A percentile compares a stretch with the other conserved stretches of the same genome.
Conservation (phyloP, 2,329 filamentous ascomycete species). For the Taxawa tesnikishii region DNA sequence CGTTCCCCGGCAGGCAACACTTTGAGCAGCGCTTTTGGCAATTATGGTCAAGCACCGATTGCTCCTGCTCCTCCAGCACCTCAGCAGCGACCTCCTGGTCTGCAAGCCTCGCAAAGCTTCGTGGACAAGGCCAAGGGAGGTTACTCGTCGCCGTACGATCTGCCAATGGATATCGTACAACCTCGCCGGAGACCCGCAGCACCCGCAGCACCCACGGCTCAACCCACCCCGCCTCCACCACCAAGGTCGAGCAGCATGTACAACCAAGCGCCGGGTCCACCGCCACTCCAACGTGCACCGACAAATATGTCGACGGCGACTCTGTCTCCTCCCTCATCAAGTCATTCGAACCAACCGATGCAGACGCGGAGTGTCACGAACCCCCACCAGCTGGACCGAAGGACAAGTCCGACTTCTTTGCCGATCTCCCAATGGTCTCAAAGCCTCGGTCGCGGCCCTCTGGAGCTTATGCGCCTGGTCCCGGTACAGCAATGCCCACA, state of each 20-base stretch:
- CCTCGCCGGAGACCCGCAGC: slow-evolving; percentile 45
- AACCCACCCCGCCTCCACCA: slow-evolving; percentile 35
- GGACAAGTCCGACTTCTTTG: slow-evolving; percentile 30
- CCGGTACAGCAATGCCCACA: slow-evolving; percentile 2
- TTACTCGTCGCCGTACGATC: slow-evolving; percentile 87
- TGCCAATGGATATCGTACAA: slow-evolving; percentile 78
- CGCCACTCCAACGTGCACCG: slow-evolving; percentile 7
- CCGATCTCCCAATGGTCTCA: slow-evolving; percentile 31
- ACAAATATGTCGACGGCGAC: slow-evolving; percentile 19
- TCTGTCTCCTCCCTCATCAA: slow-evolving; percentile 27
- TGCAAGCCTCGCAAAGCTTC: slow-evolving; percentile 55
- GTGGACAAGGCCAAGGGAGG: slow-evolving; percentile 81
- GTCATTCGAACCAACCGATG: slow-evolving; percentile 19
- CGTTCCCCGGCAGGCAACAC: not conserved
- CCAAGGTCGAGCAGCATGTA: slow-evolving; percentile 48
- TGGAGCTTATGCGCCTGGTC: slow-evolving; percentile 13
- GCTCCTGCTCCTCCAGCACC: not conserved
- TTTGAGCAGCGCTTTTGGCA: not conserved
- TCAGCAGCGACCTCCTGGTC: slow-evolving; percentile 5
- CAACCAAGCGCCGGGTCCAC: slow-evolving; percentile 22
- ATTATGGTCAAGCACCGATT: slow-evolving; percentile 2
- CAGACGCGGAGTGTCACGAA: slow-evolving; percentile 6
- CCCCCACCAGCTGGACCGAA: slow-evolving; percentile 13
- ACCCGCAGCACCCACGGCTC: slow-evolving; percentile 21
- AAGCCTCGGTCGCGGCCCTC: slow-evolving; percentile 23